Evolutionary conservation across 306 rosid genomes (phyloP).

Genomic region (Pachyrhizus erosus): DNA sequence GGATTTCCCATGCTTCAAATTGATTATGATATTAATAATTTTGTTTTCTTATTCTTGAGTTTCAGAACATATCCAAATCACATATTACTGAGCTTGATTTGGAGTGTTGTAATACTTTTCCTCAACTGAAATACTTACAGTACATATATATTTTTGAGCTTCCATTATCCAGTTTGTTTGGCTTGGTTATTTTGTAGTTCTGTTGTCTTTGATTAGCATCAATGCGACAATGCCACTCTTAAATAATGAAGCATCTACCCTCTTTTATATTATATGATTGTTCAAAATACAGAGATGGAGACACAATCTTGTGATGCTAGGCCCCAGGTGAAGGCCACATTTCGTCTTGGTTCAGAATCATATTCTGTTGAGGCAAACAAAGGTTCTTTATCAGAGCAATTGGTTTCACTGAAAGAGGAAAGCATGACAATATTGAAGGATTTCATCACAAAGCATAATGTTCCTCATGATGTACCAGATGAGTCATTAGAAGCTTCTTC

Average conservation of each 20-base stretch:
- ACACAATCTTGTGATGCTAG: constrained; percentile 49
- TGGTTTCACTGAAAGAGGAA: constrained; percentile 72
- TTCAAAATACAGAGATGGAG: constrained; percentile 54
- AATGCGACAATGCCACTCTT: not conserved
- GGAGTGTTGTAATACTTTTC: not conserved
- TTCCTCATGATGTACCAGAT: constrained; percentile 82
- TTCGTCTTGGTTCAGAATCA: constrained; percentile 69
- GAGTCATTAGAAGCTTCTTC: constrained; percentile 72
- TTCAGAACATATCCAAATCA: constrained; percentile 18
- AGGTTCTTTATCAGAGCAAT: constrained; percentile 70
- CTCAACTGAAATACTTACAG: constrained; percentile 1
- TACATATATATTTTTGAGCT: not conserved
- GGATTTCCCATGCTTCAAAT: not conserved
- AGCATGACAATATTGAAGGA: constrained; percentile 82
- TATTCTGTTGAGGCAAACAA: constrained; percentile 50
- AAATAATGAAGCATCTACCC: constrained; percentile 1
- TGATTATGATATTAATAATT: not conserved
- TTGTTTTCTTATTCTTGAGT: not conserved
- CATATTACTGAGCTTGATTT: constrained; percentile 1
- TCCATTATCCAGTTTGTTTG: not conserved
- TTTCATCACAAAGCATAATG: constrained; percentile 83
- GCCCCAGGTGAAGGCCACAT: constrained; percentile 58
- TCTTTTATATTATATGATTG: not conserved
- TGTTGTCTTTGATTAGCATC: constrained; percentile 11
- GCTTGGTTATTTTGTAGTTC: not conserved